Evolutionary conservation across 768 basidiomycete species (phyloP), one percentile per base, ranked within the genome.

Genomic region (Tremella yokohamensis): DNA sequence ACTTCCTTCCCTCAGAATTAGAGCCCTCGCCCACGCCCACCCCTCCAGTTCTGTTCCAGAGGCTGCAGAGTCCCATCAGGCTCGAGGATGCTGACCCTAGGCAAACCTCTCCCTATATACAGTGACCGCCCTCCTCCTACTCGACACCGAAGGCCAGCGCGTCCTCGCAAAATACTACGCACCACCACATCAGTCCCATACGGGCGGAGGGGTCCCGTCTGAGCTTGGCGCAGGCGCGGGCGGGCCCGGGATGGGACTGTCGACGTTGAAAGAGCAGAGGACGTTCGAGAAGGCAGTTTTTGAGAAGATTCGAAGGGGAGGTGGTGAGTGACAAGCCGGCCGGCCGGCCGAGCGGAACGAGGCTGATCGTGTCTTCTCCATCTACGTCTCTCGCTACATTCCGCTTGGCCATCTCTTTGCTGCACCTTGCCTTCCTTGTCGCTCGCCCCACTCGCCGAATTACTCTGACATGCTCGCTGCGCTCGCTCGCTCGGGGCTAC

Each of bases 81-180:
- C 4, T 34, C 29, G 6, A 4, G 4, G 29, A 45, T 16, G n/a
- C n/a, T 22, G 42, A 45, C 26, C 37, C 40, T 62, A 79, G 79
- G 63, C 79, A 19, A 96, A 94, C 74, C 80, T 96, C 51, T 86
- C 91, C 8, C 81, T 99, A 45, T 93, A 97, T 80, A 86, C 86
- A 68, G 80, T 93, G 58, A 83, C 86, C 47, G 90, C 86, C 0
- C 88, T 98, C 76, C 74, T 99, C 63, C 85, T 97, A 70, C 86
- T 97, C 68, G 96, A 99, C 81, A 81, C 86, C n/a, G 93, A 97
- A 67, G 93, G 93, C 19, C 87, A 90, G 71, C 88, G 96, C 50
- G 87, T 98, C 24, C 83, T 99, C 9, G 89, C 94, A 26, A 98
- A 98, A 77, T 98, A 98, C 81, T 98, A 94, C 74, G 83, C 82